A percentile compares a stretch with the other conserved stretches of the same genome.
phyloP scores from a whole-genome alignment of 306 rosid genomes.

The Calophaca sinica region DNA sequence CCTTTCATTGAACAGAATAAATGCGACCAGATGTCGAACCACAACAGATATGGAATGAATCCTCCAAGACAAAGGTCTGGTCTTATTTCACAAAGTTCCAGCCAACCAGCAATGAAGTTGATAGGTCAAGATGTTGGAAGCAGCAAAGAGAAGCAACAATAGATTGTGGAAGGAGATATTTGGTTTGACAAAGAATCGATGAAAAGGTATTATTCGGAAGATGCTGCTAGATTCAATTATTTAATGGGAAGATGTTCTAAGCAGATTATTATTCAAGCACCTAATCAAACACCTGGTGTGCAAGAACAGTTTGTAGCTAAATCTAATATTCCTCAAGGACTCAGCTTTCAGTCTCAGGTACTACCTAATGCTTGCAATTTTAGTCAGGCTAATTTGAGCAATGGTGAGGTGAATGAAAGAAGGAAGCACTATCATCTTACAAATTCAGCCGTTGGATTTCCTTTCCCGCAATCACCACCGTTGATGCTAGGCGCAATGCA shows the following conservation, averaged over 20 bases:
- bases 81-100: conserved; percentile 41
- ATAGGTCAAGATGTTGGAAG: conserved; percentile 87
- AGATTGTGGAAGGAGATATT: conserved; percentile 52
- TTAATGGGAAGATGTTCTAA: conserved; percentile 36
- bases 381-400: conserved; percentile 28
- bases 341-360: conserved; percentile 47
- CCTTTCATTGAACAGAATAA: conserved; percentile 56
- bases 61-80: conserved; percentile 54
- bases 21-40: conserved; percentile 49
- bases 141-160: conserved; percentile 56
- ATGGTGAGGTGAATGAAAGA: conserved; percentile 49
- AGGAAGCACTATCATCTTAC: conserved; percentile 46
- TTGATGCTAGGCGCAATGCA: conserved; percentile 57
- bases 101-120: conserved; percentile 81
- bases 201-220: conserved; percentile 51
- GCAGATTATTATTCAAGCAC: no score
- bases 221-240: conserved; percentile 31
- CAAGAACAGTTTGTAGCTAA: conserved; percentile 49
- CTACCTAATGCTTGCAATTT: no score
- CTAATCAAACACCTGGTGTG: no score
- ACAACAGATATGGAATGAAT: conserved; percentile 45
- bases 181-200: conserved; percentile 61
- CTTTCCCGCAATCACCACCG: conserved; percentile 69
- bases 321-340: conserved; percentile 51
- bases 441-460: conserved; percentile 55